These are phyloP conservation scores for Spiraea crenata DNA, from an alignment of 331 rosid genomes.

Conservation along the genomic window DNA sequence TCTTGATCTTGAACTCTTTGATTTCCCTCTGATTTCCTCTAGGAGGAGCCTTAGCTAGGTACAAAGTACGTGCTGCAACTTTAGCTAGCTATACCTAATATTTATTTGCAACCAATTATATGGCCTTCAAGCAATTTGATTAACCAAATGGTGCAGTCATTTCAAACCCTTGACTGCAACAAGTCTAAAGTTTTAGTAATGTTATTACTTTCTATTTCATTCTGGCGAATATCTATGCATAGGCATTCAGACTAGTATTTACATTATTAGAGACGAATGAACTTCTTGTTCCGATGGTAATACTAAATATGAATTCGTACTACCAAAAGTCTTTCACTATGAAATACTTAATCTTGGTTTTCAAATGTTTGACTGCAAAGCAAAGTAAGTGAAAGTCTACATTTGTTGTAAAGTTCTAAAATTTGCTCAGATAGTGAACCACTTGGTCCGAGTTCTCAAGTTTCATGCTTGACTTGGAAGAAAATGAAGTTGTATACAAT, in stretches of 20 bases:
- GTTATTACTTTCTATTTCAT: background rate
- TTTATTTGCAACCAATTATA: slow-evolving; percentile 12
- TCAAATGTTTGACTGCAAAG: no score
- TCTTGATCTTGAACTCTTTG: slow-evolving; percentile 4
- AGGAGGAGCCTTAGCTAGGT: background rate
- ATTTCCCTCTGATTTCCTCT: background rate
- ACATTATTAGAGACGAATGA: no score
- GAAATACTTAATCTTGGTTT: no score
- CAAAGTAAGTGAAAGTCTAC: no score
- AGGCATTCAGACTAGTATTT: no score
- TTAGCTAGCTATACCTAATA: slow-evolving; percentile 10
- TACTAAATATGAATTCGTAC: no score
- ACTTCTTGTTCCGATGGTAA: no score
- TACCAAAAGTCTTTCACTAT: no score
- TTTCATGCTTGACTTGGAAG: background rate
- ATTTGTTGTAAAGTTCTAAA: no score
- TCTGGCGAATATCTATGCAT: no score
- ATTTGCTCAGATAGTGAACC: background rate
- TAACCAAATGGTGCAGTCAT: background rate
- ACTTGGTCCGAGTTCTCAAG: background rate
- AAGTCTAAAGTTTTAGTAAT: background rate
- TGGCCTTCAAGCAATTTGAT: slow-evolving; percentile 5
- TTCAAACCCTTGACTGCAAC: background rate
- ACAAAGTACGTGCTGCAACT: slow-evolving; percentile 10
- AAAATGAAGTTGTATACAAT: no score